Conservation (phyloP, 345 rosid genomes). For the Citrus glauca region DNA sequence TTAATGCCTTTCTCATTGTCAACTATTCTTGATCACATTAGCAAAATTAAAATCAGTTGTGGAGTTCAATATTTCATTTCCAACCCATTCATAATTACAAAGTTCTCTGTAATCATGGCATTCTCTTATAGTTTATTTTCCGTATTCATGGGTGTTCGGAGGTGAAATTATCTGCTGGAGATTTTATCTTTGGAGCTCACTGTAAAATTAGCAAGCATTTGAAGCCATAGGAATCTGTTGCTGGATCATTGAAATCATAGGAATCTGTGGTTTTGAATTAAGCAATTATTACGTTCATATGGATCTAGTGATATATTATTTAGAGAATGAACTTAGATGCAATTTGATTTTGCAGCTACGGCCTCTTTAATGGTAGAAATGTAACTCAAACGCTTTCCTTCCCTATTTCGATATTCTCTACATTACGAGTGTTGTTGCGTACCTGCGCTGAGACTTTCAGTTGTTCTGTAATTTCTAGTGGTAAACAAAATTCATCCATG, state of each 20-base stretch:
- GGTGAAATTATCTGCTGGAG: background rate
- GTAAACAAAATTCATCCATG: background rate
- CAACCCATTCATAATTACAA: background rate
- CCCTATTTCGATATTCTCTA: background rate
- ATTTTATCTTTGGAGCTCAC: background rate
- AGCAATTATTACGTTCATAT: background rate
- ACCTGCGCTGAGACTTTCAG: background rate
- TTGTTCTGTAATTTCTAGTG: background rate
- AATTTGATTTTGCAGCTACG: background rate
- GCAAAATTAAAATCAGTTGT: background rate
- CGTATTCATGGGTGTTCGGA: background rate
- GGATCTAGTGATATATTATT: background rate
- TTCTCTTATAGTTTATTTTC: constrained; percentile 5
- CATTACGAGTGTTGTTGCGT: background rate
- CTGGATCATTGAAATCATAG: background rate
- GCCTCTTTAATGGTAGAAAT: background rate
- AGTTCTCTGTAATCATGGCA: constrained; percentile 1
- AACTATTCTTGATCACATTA: constrained; percentile 12
- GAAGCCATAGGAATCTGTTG: background rate
- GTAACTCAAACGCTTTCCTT: background rate
- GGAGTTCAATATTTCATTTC: constrained; percentile 2
- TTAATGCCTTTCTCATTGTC: constrained; percentile 16
- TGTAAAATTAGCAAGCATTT: background rate
- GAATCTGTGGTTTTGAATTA: background rate
- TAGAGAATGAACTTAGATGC: background rate